Conservation (phyloP, 2,329 filamentous ascomycete species). For the Claviceps digitariae region DNA sequence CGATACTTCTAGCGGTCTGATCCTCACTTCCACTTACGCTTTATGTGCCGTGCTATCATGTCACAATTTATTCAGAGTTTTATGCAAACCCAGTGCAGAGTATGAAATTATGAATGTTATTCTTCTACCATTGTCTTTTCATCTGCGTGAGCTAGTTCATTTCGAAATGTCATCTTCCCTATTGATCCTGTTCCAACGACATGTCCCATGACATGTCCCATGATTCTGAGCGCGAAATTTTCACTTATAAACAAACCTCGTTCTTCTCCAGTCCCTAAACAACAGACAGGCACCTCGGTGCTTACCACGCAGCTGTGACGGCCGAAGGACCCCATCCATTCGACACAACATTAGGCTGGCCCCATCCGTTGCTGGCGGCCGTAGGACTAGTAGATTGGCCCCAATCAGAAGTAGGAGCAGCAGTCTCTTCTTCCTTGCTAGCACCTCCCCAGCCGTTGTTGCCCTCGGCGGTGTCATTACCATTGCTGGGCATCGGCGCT, state of each 20-base stretch:
- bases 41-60: neutral
- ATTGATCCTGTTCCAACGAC: too few species aligned
- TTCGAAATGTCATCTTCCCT: too few species aligned
- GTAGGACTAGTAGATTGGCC: neutral
- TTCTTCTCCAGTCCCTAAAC: neutral
- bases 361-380: neutral
- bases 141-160: neutral
- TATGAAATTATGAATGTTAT: neutral
- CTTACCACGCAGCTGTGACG: neutral
- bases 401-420: slow-evolving; percentile 7
- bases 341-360: neutral
- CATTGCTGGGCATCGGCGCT: neutral
- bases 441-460: slow-evolving; percentile 5
- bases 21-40: too few species aligned
- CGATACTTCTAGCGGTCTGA: too few species aligned
- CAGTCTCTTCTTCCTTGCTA: neutral
- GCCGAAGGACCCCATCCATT: neutral
- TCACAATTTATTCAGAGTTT: too few species aligned
- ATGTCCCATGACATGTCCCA: neutral
- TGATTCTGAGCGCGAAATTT: neutral
- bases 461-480: slow-evolving; percentile 7
- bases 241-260: neutral
- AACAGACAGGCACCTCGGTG: neutral
- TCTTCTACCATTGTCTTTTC: neutral
- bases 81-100: too few species aligned